These are phyloP conservation scores for Larix sibirica DNA, from an alignment of 83 land plant species.

Conservation along the genomic window DNA sequence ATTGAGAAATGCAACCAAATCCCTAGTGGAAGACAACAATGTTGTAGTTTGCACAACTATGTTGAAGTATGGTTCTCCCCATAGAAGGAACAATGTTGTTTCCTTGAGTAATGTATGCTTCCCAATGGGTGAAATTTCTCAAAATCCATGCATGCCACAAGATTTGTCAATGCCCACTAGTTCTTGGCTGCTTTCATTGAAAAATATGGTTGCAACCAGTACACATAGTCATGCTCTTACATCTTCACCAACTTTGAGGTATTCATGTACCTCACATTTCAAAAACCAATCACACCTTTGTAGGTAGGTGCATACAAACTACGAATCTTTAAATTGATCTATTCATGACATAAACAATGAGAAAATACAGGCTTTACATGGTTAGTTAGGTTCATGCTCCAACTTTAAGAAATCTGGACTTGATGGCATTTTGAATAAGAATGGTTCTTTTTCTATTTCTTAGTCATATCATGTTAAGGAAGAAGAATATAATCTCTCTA, in stretches of 20 bases:
- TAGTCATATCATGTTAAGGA: conserved; percentile 30
- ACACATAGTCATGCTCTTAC: conserved; percentile 24
- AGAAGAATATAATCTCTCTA: conserved; percentile 37
- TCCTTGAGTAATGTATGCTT: no score
- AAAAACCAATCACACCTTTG: conserved; percentile 11
- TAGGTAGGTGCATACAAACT: conserved; percentile 33
- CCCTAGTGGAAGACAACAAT: no score
- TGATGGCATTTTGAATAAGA: conserved; percentile 19
- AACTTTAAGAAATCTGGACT: conserved; percentile 7
- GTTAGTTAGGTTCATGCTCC: conserved; percentile 11
- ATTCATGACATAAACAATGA: conserved; percentile 63
- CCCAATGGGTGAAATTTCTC: background rate
- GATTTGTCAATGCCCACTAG: background rate
- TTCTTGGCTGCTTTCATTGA: background rate
- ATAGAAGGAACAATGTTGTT: no score
- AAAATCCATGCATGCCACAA: background rate
- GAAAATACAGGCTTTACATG: conserved; percentile 42
- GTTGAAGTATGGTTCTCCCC: no score
- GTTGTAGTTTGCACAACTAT: no score
- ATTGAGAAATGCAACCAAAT: no score
- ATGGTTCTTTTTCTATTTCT: background rate
- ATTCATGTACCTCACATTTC: conserved; percentile 27
- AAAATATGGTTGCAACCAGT: conserved; percentile 29
- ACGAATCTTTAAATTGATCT: conserved; percentile 68
- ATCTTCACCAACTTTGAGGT: conserved; percentile 20